Base-by-base conservation (phyloP, 1,139 yeast genomes). In the Yamadazyma buinensis region DNA sequence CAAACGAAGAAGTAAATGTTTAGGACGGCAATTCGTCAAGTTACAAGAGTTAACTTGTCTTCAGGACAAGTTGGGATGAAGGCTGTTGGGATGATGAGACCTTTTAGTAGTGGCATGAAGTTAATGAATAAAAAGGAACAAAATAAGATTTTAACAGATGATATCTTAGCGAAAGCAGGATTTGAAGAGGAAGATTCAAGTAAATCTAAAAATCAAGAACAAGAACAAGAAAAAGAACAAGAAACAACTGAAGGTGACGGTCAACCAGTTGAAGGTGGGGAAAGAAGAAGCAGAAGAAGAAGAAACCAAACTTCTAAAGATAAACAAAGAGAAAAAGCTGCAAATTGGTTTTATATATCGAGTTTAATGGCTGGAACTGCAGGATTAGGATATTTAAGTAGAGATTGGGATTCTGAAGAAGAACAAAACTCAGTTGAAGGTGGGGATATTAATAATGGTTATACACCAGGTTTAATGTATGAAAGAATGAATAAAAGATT, bases 341-440 rank as follows among this genome's bases (percentile, higher is more conserved):
- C 92, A 37, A 81, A 79, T 54, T 63, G 79, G 62, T 80, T 82
- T 51, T 83, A 84, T 59, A 55, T 80, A 36, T 72, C 77, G 15
- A 54, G 84, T 29, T 63, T 85, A n/a, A 77, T 79, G 17, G 72
- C 72, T 14, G 74, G 76, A 3, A 44, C 79, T 26, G 83, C 80
- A 15, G 90, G 87, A 22, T 69, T 75, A 31, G 86, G 78, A 8
- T 92, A 85, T 59, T 60, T 87, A 66, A 75, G 84, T 36, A 80
- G 98, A 59, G 81, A 88, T 51, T 90, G 95, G 90, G 96, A 86
- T 43, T 79, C 75, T 12, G 84, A 71, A 40, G 94, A 84, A 46
- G 84, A 83, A 44, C 78, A 75, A 40, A 70, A 73, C 43, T 57
- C 66, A 37, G 48, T 64, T 33, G 74, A 66, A 17, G 76, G 64